Evolutionary conservation across 2,329 filamentous ascomycete genomes (phyloP), one percentile per base, ranked within the genome.

Genomic region (Stagonosporopsis cucurbitacearum): DNA sequence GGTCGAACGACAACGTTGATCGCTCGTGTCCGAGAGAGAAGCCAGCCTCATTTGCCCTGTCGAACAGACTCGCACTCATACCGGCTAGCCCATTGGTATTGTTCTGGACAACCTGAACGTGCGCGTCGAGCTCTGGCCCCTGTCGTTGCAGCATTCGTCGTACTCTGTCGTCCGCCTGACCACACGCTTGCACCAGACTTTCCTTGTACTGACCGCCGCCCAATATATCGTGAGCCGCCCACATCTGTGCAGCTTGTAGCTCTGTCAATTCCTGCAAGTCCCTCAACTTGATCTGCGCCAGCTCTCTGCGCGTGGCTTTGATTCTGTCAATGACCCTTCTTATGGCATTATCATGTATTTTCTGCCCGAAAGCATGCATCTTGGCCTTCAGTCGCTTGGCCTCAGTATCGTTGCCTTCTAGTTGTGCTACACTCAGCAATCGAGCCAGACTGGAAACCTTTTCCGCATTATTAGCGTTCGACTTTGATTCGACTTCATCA

Each of bases 241-340:
- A 53, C 13, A 64, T 62, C 45, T 64, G 66, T 17, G 58, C 61
- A 15, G 59, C 50, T 41, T 64, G 67, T 5, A 56, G 51, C 5
- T 58, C 37, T 9, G 57, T 50, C 25, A 67, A 35, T 7, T 54
- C 26, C 19, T 61, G 62, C 37, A 65, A 6, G 0, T 60, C 64
- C 2, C 45, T 22, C 22, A 66, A 12, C 1, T 30, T 41, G 26
- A 45, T 52, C 19, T 48, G 41, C 11, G 33, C 45, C 40, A 68
- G 22, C 6, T 48, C 25, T 19, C 36, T 45, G 6, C 58, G 57
- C 6, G 53, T 53, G 5, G 3, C 15, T 20, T 50, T 64, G 43
- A 67, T 58, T 17, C 25, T 53, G 4, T 47, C 36, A 4, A 36
- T 23, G n/a, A 30, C 28, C n/a, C 17, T 53, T 13, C 15, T 47